Base-by-base conservation (phyloP, 106 monocot species). In the Apostasia ramifera region DNA sequence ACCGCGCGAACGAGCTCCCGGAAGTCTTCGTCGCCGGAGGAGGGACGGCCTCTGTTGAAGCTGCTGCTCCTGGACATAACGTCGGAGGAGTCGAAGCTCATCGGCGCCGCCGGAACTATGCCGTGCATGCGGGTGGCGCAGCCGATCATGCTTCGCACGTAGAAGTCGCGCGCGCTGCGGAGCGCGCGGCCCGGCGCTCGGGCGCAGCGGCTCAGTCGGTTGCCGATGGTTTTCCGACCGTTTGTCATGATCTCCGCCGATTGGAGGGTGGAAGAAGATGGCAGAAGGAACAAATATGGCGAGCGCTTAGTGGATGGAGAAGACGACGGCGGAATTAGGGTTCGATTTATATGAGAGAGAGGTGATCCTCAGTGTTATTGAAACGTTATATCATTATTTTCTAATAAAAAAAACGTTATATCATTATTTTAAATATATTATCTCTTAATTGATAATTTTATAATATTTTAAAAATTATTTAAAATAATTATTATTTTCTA, bases 1-100 rank as follows among this genome's bases (percentile, higher is more conserved):
- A 55, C 77, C 4, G 78, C 86, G 37, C 90, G 82, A 9, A 90
- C 65, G 57, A 90, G 81, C 62, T 90, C 90, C 37, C 65, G 6
- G 46, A 83, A 44, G 63, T 89, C 89, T 10, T 85, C 78, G 11
- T 77, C 73, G 57, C 76, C 50, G 13, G 59, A 54, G 70, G 78
- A 66, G n/a, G 5, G 37, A 61, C 66, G 9, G 5, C 8, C 62
- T 0, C 66, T 57, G 38, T 48, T 41, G 12, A 82, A 37, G 72
- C 81, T 78, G 7, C 47, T 56, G 64, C 72, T 74, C 42, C 80
- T 40, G 10, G 71, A 72, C 68, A 72, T 55, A 39, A 38, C 57
- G 2, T 40, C 50, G 45, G 59, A 44, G 7, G 73, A 55, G 57
- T 40, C 59, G 40, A 67, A 66, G 8, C 46, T 13, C n/a, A 65